Base-by-base conservation (phyloP, 805 yeast species). In the Myxozyma vanderwaltii region DNA sequence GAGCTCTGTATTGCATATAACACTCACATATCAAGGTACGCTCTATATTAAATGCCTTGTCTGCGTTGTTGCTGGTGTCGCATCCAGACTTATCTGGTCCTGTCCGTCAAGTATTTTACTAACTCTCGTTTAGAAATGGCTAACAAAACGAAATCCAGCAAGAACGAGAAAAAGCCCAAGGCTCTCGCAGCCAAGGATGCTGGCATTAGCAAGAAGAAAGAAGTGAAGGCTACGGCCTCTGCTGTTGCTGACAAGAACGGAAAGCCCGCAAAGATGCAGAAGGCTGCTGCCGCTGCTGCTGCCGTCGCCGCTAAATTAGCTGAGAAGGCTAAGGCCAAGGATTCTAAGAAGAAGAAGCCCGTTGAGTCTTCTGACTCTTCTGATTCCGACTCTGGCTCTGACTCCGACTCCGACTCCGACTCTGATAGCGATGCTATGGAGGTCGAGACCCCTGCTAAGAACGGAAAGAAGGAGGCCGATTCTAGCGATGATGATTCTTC, bases 241-340 rank as follows among this genome's bases (percentile, higher is more conserved):
- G 67, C 68, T 33, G 71, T 73, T 51, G 67, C 74, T 40, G 69
- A 66, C 4, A 54, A 54, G 53, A 43, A 54, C 15, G 51, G 45
- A 17, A 54, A 47, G 46, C 47, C 53, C 41, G 51, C 60, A 7
- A 57, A 52, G 47, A 33, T 58, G 36, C 56, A 64, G 50, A 63
- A 66, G 58, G 68, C 71, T 51, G 64, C 72, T 26, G 36, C 63
- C 36, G 61, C 61, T 8, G 64, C 61, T 31, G 55, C 64, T 17
- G 55, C 47, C 26, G 58, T 76, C 54, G 77, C 76, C 56, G 70
- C 74, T 45, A 68, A 67, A 65, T 35, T 58, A 13, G 68, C 68
- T 31, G 63, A 71, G 66, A 63, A 66, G 61, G 63, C 63, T 45
- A 65, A 64, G 70, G 67, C 65, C 65, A 64, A 58, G 76, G 72